These are phyloP conservation scores for Kwoniella newhampshirensis DNA, from an alignment of 768 basidiomycete species.

Conservation along the genomic window DNA sequence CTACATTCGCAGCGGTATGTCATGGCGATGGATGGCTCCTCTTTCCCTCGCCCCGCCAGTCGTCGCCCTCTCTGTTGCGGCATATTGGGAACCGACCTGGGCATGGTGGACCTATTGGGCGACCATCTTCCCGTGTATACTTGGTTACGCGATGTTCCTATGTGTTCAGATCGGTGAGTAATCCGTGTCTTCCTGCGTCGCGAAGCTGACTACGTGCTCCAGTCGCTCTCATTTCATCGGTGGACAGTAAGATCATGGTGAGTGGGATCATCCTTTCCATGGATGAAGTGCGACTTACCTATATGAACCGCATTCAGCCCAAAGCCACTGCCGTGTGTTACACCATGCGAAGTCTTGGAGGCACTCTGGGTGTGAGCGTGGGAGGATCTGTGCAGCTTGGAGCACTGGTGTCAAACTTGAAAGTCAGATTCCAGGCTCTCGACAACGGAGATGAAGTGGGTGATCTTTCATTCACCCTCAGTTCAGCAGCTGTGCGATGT, in stretches of 20 bases:
- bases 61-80: constrained; percentile 32
- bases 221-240: constrained; percentile 48
- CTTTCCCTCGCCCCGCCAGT: constrained; percentile 39
- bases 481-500: neutral
- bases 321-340: constrained; percentile 51
- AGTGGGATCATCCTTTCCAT: constrained; percentile 5
- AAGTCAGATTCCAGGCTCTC: constrained; percentile 11
- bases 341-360: constrained; percentile 49
- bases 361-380: constrained; percentile 45
- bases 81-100: constrained; percentile 41
- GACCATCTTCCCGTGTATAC: constrained; percentile 40
- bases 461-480: neutral
- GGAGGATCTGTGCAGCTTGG: constrained; percentile 49
- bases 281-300: neutral
- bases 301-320: constrained; percentile 24
- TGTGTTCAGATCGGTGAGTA: constrained; percentile 46
- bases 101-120: constrained; percentile 40
- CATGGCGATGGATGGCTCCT: constrained; percentile 37
- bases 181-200: too few relatives aligned
- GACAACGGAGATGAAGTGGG: constrained; percentile 32
- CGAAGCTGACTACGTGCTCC: neutral
- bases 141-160: constrained; percentile 51
- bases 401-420: constrained; percentile 30
- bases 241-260: constrained; percentile 49
- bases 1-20: constrained; percentile 44